Percentiles rank a stretch among this genome's conserved stretches.
These are phyloP conservation scores for Fulvia fulva DNA, from an alignment of 2,329 filamentous ascomycete genomes.

Conservation along the genomic window DNA sequence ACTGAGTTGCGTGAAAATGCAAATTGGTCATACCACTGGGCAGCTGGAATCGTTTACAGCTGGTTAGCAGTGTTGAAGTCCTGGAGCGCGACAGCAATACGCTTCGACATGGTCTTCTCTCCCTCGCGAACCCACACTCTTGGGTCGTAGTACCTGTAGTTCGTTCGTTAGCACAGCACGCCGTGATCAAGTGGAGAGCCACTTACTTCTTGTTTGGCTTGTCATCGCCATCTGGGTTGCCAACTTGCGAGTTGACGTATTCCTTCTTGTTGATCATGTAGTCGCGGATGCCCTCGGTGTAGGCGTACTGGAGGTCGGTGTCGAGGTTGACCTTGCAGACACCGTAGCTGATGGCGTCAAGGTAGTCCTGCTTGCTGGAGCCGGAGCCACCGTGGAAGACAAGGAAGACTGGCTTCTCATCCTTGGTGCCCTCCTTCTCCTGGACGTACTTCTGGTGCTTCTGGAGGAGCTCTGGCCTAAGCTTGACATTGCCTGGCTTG, in stretches of 20 bases:
- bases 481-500: constrained; percentile 95
- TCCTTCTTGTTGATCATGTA: constrained; percentile 94
- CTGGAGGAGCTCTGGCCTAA: constrained; percentile 89
- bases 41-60: constrained; percentile 52
- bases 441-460: constrained; percentile 95
- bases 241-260: constrained; percentile 80
- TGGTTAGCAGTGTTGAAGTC: constrained; percentile 87
- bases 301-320: constrained; percentile 95
- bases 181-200: constrained; percentile 42
- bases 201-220: constrained; percentile 95
- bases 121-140: constrained; percentile 95
- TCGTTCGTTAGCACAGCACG: background rate
- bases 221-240: constrained; percentile 91
- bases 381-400: constrained; percentile 99
- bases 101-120: constrained; percentile 90
- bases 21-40: background rate
- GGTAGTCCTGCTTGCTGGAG: constrained; percentile 85
- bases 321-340: constrained; percentile 99
- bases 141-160: constrained; percentile 56
- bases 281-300: constrained; percentile 88
- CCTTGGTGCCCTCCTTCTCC: constrained; percentile 66
- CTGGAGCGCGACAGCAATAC: constrained; percentile 74
- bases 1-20: background rate
- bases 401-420: constrained; percentile 94
- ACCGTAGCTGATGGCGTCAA: constrained; percentile 82